A percentile compares a stretch with the other conserved stretches of the same genome.
phyloP scores from a whole-genome alignment of 306 rosid genomes.

The Cucurbita moschata region DNA sequence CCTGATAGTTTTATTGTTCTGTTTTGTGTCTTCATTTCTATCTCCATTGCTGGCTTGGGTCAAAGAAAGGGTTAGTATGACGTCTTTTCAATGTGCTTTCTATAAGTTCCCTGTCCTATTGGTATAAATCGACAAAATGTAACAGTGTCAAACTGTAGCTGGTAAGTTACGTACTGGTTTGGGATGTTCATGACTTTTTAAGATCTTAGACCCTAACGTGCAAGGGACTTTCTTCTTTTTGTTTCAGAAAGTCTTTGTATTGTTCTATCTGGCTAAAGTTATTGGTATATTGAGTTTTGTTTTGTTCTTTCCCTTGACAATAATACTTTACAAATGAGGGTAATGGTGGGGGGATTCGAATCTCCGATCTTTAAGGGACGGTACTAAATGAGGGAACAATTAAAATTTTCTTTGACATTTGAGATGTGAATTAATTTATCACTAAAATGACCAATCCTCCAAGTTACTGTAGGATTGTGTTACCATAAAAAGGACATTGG shows the following conservation, averaged over 20 bases:
- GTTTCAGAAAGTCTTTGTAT: not conserved
- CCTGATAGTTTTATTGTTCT: not conserved
- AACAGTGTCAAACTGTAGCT: not conserved
- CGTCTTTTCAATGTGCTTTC: not conserved
- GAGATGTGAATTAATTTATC: not conserved
- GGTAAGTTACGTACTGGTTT: not conserved
- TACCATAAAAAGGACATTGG: not conserved
- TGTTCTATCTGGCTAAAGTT: not conserved
- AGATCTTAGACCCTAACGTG: not conserved
- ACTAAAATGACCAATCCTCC: not conserved
- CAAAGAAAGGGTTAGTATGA: not conserved
- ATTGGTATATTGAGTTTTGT: not conserved
- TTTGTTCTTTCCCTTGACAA: not conserved
- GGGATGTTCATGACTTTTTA: not conserved
- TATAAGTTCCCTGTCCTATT: not conserved
- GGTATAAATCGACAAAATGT: not conserved
- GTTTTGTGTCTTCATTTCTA: not conserved
- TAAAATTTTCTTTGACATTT: not conserved
- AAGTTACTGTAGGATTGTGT: not conserved
- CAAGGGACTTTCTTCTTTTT: conserved; percentile 3
- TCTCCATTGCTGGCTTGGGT: not conserved
- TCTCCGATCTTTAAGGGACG: not conserved
- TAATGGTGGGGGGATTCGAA: not conserved
- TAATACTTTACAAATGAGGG: not conserved
- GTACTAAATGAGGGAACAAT: not conserved